Percentiles rank a stretch among this genome's conserved stretches.
Evolutionary conservation across 805 yeast species (phyloP).

Genomic region (Ogataea sp.): DNA sequence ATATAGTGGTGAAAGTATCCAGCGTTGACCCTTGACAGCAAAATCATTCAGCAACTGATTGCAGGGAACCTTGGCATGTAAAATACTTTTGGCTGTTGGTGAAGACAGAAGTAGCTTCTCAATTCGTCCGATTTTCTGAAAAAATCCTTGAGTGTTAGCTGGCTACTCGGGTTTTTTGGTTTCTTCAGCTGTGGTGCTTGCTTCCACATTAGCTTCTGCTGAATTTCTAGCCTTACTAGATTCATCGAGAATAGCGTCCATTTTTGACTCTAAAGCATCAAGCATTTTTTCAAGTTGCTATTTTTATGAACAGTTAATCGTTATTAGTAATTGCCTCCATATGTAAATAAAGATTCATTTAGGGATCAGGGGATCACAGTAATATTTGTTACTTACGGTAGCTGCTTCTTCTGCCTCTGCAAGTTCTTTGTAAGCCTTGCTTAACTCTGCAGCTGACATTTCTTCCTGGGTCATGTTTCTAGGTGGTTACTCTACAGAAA

Average conservation of each 20-base stretch:
- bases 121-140: no score
- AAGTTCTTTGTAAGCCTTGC: constrained; percentile 51
- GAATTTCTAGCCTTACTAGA: no score
- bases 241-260: constrained; percentile 53
- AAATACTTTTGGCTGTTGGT: no score
- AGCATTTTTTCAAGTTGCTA: constrained; percentile 52
- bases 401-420: constrained; percentile 65
- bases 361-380: no score
- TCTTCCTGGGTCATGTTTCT: constrained; percentile 1
- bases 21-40: no score
- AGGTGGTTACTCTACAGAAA: not conserved
- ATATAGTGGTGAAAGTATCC: no score
- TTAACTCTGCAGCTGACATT: constrained; percentile 26
- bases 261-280: constrained; percentile 55
- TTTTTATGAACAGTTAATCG: not conserved
- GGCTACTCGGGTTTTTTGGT: no score
- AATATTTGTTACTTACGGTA: constrained; percentile 29
- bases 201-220: constrained; percentile 43
- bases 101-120: no score
- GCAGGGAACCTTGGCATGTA: no score
- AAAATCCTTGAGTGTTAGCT: no score
- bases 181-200: not conserved
- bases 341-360: no score
- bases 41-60: no score
- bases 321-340: not conserved